A percentile compares a stretch with the other conserved stretches of the same genome.
Evolutionary conservation across 2,329 filamentous ascomycete genomes (phyloP).

Genomic region (Triangularia setosa): DNA sequence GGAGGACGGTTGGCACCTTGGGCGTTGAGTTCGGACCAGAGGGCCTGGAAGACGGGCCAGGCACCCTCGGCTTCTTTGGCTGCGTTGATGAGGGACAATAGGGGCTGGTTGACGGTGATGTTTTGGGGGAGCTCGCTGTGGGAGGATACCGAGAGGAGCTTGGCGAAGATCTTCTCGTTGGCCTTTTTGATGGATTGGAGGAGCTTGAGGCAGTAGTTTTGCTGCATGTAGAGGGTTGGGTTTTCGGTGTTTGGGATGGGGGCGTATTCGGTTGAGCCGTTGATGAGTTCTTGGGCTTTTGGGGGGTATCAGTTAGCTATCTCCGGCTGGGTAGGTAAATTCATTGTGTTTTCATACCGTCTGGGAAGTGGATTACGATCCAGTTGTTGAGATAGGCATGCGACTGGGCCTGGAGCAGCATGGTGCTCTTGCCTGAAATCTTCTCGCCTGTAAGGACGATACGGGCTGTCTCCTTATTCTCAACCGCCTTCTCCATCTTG

Average conservation of each 20-base stretch:
- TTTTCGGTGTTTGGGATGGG: slow-evolving; percentile 55
- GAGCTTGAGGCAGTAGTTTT: slow-evolving; percentile 69
- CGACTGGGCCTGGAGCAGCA: slow-evolving; percentile 78
- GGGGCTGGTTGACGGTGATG: slow-evolving; percentile 57
- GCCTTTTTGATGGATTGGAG: slow-evolving; percentile 69
- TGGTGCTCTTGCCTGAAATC: slow-evolving; percentile 79
- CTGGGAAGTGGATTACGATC: slow-evolving; percentile 85
- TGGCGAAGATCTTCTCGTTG: slow-evolving; percentile 62
- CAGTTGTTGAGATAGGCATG: slow-evolving; percentile 79
- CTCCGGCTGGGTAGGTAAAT: background rate
- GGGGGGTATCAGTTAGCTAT: slow-evolving; percentile 14
- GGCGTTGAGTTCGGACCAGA: slow-evolving; percentile 71
- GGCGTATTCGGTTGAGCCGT: slow-evolving; percentile 75
- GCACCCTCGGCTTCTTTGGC: slow-evolving; percentile 72
- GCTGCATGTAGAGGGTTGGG: slow-evolving; percentile 68
- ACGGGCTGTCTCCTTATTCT: slow-evolving; percentile 53
- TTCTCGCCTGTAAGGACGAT: slow-evolving; percentile 70
- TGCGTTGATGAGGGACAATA: slow-evolving; percentile 66
- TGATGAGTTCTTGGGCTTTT: slow-evolving; percentile 74
- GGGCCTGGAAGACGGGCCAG: slow-evolving; percentile 74
- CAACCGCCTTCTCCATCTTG: slow-evolving; percentile 55
- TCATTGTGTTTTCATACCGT: slow-evolving; percentile 53
- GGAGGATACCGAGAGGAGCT: slow-evolving; percentile 42
- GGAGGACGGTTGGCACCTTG: slow-evolving; percentile 43
- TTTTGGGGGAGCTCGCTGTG: slow-evolving; percentile 41